Evolutionary conservation across 140 eudicot genomes (phyloP).

Genomic region (Senecio squalidus): DNA sequence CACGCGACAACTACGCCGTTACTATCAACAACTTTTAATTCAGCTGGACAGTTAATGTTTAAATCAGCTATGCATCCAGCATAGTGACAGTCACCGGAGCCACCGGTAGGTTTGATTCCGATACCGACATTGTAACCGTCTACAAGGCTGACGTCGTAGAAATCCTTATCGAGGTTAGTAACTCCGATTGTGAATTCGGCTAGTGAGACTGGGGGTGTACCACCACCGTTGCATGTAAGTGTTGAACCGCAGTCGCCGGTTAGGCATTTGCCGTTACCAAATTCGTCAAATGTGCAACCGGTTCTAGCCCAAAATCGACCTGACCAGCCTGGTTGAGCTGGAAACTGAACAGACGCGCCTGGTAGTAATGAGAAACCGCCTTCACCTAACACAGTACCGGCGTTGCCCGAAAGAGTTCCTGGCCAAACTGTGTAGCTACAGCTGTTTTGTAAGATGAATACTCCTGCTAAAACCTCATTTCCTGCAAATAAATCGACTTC

Average conservation of each 20-base stretch:
- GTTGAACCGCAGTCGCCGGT: constrained; percentile 72
- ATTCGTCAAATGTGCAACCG: constrained; percentile 60
- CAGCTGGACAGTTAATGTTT: constrained; percentile 51
- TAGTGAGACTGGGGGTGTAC: constrained; percentile 67
- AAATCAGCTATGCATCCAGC: constrained; percentile 73
- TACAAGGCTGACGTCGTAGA: constrained; percentile 77
- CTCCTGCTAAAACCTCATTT: constrained; percentile 40
- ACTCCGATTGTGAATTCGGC: constrained; percentile 71
- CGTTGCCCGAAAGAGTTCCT: constrained; percentile 59
- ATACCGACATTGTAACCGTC: constrained; percentile 82
- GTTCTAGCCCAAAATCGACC: constrained; percentile 91
- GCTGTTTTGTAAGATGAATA: constrained; percentile 54
- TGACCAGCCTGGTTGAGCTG: constrained; percentile 64
- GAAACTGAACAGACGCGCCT: constrained; percentile 48
- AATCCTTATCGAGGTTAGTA: constrained; percentile 60
- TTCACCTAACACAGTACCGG: constrained; percentile 42
- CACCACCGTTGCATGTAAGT: constrained; percentile 66
- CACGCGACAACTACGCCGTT: constrained; percentile 63
- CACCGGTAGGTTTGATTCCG: constrained; percentile 57
- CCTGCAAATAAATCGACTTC: constrained; percentile 25
- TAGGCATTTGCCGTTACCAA: constrained; percentile 53
- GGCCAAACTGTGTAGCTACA: constrained; percentile 87
- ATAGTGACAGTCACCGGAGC: constrained; percentile 69
- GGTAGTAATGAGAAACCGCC: constrained; percentile 64
- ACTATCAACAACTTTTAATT: constrained; percentile 39